Evolutionary conservation across 257 asterid species (phyloP), one percentile per base, ranked within the genome.

Genomic region (Perilla frutescens): DNA sequence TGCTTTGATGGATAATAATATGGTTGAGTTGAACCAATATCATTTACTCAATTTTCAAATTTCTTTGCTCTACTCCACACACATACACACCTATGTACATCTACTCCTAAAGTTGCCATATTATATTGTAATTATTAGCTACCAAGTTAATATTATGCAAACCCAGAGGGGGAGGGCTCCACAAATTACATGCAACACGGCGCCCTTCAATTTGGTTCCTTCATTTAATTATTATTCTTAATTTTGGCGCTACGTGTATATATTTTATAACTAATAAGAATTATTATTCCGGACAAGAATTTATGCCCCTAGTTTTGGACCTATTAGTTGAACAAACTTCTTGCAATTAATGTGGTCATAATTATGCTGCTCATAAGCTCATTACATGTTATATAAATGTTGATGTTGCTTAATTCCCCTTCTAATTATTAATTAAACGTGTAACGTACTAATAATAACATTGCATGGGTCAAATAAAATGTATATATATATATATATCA

Each of bases 311-410:
- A n/a, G 9, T 72, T 73, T 73, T 72, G 82, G 67, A 67, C n/a
- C 26, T 67, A 72, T 66, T 78, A 66, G 82, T 66, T 78, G 61
- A 78, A 78, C 75, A 71, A 20, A 66, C 82, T 72, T 71, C 66
- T 43, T 4, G 49, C 36, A 43, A 58, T 70, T 43, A 61, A 72
- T 61, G 57, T 15, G 15, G 34, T 39, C 5, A 62, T 43, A 43
- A 63, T 40, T 40, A 14, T 7, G 51, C 40, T 43, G 11, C 1
- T 1, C 15, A 20, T n/a, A 0, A 3, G 11, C 1, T 1, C 15
- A 20, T n/a, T 0, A 3, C 59, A 15, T 62, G 68, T 34, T 2
- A 4, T 39, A 62, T 7, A 62, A 39, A 7, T 6, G 11, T n/a
- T 62, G 1, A 62, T 62, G 40, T 61, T 14, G 32, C 13, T 7